These are phyloP conservation scores for Blepharisma undulans DNA, from an alignment of 169 alveolate genomes.

Conservation along the genomic window DNA sequence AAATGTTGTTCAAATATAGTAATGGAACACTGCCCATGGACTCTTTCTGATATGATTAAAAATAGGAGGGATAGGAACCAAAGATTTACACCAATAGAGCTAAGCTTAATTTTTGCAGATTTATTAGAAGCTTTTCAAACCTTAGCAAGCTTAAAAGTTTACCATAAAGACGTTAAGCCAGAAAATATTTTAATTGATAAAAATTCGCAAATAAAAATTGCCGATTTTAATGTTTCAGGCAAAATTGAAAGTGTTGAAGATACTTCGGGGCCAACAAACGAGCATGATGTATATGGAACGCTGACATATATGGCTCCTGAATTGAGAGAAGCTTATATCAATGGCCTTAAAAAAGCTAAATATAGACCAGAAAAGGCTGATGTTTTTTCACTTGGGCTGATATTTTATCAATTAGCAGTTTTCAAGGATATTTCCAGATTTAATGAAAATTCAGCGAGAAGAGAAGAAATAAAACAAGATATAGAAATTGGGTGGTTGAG, in stretches of 20 bases:
- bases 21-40: not conserved
- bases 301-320: not conserved
- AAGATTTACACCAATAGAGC: not conserved
- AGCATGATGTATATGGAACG: not conserved
- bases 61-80: not conserved
- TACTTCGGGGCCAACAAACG: not conserved
- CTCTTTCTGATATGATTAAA: not conserved
- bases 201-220: constrained; percentile 58
- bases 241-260: not conserved
- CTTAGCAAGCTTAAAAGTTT: constrained; percentile 37
- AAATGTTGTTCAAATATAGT: not conserved
- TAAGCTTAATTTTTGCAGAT: not conserved
- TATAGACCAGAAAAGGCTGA: not conserved
- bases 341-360: not conserved
- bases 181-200: constrained; percentile 58
- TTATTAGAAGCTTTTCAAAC: not conserved
- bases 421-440: not conserved
- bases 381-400: constrained; percentile 3
- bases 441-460: not conserved
- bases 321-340: not conserved
- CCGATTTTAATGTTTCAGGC: constrained; percentile 69
- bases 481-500: not conserved
- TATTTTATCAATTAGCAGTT: not conserved
- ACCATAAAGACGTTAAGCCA: constrained; percentile 75
- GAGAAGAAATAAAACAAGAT: not conserved